phyloP scores from a whole-genome alignment of 805 yeast genomes.

The Pichia exigua region DNA sequence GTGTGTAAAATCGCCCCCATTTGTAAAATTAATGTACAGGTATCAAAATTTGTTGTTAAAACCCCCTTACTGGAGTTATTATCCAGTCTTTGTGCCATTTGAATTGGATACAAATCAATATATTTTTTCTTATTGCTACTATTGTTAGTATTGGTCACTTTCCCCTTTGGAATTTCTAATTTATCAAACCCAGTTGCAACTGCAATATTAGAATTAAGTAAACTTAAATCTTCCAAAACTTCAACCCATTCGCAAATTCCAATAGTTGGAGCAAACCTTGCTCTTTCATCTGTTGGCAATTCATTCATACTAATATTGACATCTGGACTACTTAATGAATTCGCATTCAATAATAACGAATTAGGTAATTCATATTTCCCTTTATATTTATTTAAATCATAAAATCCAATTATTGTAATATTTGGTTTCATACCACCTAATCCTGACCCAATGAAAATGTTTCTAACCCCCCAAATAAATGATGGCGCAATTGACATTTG shows the following conservation, averaged over 20 bases:
- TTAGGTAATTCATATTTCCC: conserved; percentile 14
- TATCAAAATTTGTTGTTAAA: conserved; percentile 86
- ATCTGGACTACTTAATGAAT: background rate
- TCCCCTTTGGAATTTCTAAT: conserved; percentile 52
- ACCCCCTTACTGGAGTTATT: conserved; percentile 41
- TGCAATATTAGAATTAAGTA: conserved; percentile 87
- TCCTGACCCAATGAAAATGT: conserved; percentile 87
- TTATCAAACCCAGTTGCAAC: conserved; percentile 81
- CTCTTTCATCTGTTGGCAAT: conserved; percentile 53
- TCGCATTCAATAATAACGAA: background rate
- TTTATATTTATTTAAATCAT: conserved; percentile 41
- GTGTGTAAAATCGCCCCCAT: conserved; percentile 89
- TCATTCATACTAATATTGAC: background rate
- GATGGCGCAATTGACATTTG: conserved; percentile 85
- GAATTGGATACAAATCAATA: conserved; percentile 93
- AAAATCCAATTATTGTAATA: conserved; percentile 86
- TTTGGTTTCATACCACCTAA: conserved; percentile 99
- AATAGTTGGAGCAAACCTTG: conserved; percentile 63
- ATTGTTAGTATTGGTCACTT: conserved; percentile 14
- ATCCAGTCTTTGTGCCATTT: conserved; percentile 80
- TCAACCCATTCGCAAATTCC: conserved; percentile 83
- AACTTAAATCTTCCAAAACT: conserved; percentile 78
- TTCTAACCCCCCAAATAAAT: conserved; percentile 91
- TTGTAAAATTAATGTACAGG: conserved; percentile 88
- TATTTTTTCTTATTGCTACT: conserved; percentile 30